Evolutionary conservation across 345 rosid genomes (phyloP), one percentile per base, ranked within the genome.

Genomic region (Punica granatum): DNA sequence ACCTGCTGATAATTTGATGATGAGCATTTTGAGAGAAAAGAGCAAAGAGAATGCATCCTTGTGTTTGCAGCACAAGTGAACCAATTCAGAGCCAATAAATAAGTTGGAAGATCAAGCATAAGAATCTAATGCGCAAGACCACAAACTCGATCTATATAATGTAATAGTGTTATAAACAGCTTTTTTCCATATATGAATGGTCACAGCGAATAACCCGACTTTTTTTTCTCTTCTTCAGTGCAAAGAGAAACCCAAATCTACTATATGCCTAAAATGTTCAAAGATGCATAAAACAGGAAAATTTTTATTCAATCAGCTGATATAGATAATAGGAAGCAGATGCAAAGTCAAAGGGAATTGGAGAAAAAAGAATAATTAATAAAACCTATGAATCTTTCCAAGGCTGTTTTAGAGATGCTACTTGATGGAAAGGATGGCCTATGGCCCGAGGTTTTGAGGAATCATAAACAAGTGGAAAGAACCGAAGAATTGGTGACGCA

Each of bases 1-100:
- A 81, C 64, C 92, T 81, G 85, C 72, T 34, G 67, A 60, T 54
- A 78, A 54, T 74, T 64, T 69, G 76, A 62, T 12, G 68, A 63
- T 12, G 75, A 37, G 63, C 64, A 76, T 33, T 69, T 69, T 71
- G 74, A 65, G 49, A 74, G 66, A 36, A 51, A 62, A 49, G 28
- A 65, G 59, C 71, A 73, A 62, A 69, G 60, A 63, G 39, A 31
- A 72, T 68, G 60, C 72, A 68, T 74, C 18, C 61, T 53, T 13
- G 68, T 43, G 18, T 46, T 63, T 60, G 36, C 32, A 6, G 33
- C n/a, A 14, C 63, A 60, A 60, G 36, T 30, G 49, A 60, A 60
- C 21, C 63, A 30, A 60, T 60, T 60, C 36, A 19, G 36, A 60
- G 18, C 63, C 59, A 6, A 64, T 18, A 67, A 41, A 67, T 44